Conservation (phyloP, 2,329 filamentous ascomycete species). For the Cytospora piceae region DNA sequence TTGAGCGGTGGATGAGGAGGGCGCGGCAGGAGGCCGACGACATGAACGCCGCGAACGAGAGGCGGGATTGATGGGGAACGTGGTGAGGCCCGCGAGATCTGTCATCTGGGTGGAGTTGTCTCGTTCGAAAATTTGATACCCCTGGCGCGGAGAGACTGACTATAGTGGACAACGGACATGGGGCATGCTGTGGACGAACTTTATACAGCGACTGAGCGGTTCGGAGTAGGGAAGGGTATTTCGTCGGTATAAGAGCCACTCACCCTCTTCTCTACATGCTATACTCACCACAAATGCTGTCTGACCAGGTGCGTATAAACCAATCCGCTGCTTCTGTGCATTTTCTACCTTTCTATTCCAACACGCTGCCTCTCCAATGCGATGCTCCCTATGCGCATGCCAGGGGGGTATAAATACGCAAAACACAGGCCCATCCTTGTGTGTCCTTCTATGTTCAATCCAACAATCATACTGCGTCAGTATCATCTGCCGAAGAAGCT, state of each 20-base stretch:
- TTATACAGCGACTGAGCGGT: not conserved
- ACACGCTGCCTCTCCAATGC: conserved; percentile 12
- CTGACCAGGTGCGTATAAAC: conserved; percentile 23
- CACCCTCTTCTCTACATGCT: conserved; percentile 30
- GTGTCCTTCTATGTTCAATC: conserved; percentile 1
- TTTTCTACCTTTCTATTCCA: conserved; percentile 7
- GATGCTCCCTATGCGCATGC: conserved; percentile 18
- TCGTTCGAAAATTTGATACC: conserved; percentile 16
- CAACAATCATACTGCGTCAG: not conserved
- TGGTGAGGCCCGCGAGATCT: not conserved
- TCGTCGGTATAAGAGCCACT: conserved; percentile 30
- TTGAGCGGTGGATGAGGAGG: conserved; percentile 88
- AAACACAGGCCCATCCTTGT: conserved; percentile 8
- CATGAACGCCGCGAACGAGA: conserved; percentile 73
- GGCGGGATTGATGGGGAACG: conserved; percentile 31
- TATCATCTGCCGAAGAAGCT: not conserved
- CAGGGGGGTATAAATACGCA: conserved; percentile 27
- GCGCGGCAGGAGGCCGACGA: conserved; percentile 85
- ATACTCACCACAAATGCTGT: conserved; percentile 33
- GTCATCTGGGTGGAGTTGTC: not conserved
- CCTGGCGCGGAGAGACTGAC: not conserved
- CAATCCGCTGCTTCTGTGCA: not conserved
- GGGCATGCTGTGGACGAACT: not conserved
- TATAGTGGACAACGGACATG: not conserved
- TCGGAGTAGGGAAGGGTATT: conserved; percentile 13